These are phyloP conservation scores for Fagopyrum tataricum DNA, from an alignment of 148 eudicot genomes.

Conservation along the genomic window DNA sequence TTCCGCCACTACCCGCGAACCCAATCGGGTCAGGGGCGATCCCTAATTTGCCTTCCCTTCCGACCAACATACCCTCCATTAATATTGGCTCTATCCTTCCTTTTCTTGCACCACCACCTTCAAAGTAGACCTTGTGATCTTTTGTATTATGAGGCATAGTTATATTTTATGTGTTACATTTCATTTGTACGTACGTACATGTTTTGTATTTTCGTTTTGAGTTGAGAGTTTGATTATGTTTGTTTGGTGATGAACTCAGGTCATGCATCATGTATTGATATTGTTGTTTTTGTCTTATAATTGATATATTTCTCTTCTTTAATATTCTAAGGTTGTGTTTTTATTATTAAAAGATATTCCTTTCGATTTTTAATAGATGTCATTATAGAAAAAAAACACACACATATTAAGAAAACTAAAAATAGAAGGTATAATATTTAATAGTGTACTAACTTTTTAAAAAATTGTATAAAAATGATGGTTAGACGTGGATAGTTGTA, in stretches of 20 bases:
- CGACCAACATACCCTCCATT: slow-evolving; percentile 4
- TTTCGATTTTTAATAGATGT: no score
- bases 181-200: background rate
- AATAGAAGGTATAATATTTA: no score
- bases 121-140: background rate
- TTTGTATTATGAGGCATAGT: no score
- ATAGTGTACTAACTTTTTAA: no score
- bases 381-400: no score
- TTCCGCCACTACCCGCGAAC: background rate
- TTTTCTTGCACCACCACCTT: slow-evolving; percentile 18
- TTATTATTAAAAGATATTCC: no score
- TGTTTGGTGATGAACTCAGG: no score
- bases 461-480: no score
- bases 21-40: background rate
- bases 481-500: no score
- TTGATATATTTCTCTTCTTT: no score
- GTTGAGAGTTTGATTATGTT: background rate
- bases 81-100: slow-evolving; percentile 8
- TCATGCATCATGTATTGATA: background rate
- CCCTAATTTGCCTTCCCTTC: slow-evolving; percentile 14
- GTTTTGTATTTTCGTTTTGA: background rate
- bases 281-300: background rate
- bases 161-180: background rate
- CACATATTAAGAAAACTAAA: no score
- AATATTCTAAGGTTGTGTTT: no score